Evolutionary conservation across 1,284 basidiomycete genomes (phyloP).

Genomic region (Bondarzewia mesenterica): DNA sequence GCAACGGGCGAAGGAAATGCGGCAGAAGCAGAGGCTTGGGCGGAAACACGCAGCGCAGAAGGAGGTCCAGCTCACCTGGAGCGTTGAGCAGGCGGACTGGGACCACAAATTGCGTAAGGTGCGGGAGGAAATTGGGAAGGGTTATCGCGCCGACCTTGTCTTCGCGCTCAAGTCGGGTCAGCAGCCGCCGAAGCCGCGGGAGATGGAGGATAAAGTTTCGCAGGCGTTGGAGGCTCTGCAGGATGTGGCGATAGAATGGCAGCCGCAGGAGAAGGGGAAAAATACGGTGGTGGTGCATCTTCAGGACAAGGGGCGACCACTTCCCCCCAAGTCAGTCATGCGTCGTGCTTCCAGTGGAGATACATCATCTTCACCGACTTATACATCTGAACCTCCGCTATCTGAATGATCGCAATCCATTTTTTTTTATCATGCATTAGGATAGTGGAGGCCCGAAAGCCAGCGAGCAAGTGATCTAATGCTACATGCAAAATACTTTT

Average conservation of each 20-base stretch:
- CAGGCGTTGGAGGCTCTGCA: conserved; percentile 30
- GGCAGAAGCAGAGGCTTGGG: conserved; percentile 21
- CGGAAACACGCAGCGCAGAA: conserved; percentile 39
- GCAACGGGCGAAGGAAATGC: conserved; percentile 27
- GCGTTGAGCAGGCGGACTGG: conserved; percentile 49
- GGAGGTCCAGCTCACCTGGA: conserved; percentile 73
- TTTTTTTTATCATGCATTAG: too few relatives aligned
- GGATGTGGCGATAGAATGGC: conserved; percentile 47
- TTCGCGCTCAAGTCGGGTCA: conserved; percentile 43
- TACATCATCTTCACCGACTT: too few relatives aligned
- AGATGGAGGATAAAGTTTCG: conserved; percentile 34
- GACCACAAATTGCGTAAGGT: conserved; percentile 62
- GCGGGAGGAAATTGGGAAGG: conserved; percentile 49
- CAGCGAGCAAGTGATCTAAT: too few relatives aligned
- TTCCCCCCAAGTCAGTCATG: conserved; percentile 11
- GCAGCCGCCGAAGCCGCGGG: conserved; percentile 19
- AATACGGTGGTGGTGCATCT: conserved; percentile 37
- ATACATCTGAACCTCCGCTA: not conserved
- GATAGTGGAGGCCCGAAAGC: too few relatives aligned
- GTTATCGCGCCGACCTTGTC: conserved; percentile 49
- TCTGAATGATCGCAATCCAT: too few relatives aligned
- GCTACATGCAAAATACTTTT: not conserved
- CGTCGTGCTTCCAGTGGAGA: too few relatives aligned
- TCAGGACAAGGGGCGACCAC: conserved; percentile 23
- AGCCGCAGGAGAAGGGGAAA: conserved; percentile 29